These are phyloP conservation scores for Domatiomyces catenatus DNA, from an alignment of 2,329 filamentous ascomycete species.

Conservation along the genomic window DNA sequence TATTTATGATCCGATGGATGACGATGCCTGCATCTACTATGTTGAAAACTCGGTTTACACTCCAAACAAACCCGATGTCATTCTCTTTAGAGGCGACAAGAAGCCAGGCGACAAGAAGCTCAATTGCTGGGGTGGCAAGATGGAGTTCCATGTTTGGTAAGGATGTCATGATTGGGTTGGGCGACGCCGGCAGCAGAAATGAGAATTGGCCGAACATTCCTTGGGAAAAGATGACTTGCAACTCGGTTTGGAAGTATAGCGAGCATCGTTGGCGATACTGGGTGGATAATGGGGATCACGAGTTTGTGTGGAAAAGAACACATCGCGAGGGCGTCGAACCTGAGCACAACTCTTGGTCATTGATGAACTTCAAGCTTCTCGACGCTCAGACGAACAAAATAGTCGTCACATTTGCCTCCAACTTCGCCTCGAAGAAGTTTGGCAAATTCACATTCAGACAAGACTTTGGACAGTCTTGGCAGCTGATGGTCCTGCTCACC, in stretches of 20 bases:
- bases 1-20: not conserved
- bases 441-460: constrained; percentile 17
- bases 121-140: not conserved
- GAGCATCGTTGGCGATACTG: not conserved
- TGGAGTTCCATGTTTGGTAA: constrained; percentile 3
- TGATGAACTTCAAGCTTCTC: constrained; percentile 21
- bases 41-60: constrained; percentile 4
- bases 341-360: not conserved
- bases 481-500: constrained; percentile 2
- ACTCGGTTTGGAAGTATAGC: not conserved
- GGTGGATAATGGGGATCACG: not conserved
- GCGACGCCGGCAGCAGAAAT: not conserved
- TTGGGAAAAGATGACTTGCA: not conserved
- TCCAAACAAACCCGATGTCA: constrained; percentile 1
- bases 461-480: constrained; percentile 1
- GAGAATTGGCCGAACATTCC: not conserved
- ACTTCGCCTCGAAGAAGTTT: constrained; percentile 17
- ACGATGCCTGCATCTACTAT: constrained; percentile 1
- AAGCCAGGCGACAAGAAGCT: constrained; percentile 1
- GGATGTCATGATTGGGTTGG: not conserved
- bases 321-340: not conserved
- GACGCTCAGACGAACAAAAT: constrained; percentile 10
- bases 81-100: not conserved
- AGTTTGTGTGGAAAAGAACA: not conserved
- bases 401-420: constrained; percentile 20